A percentile compares a stretch with the other conserved stretches of the same genome.
These are phyloP conservation scores for Carallia brachiata DNA, from an alignment of 345 rosid genomes.

Conservation along the genomic window DNA sequence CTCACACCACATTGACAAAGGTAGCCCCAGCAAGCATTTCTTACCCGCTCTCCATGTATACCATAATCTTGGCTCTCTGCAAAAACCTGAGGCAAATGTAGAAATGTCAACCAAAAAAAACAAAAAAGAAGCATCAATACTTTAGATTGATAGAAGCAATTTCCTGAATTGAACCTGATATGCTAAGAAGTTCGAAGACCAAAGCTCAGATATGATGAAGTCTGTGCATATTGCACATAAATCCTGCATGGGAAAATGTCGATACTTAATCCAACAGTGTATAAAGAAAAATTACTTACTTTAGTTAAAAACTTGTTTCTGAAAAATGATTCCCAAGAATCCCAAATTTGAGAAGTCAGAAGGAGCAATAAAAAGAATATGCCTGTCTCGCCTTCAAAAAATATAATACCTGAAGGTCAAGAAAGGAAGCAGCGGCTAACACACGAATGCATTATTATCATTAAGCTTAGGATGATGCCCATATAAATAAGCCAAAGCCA, in stretches of 20 bases:
- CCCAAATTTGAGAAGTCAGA: background rate
- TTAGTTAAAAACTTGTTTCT: too few relatives aligned
- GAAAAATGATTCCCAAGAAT: conserved; percentile 5
- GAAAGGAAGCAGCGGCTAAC: conserved; percentile 96
- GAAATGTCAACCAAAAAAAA: conserved; percentile 1
- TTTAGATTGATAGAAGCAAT: background rate
- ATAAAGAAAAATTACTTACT: too few relatives aligned
- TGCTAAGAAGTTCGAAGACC: conserved; percentile 86
- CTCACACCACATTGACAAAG: conserved; percentile 94
- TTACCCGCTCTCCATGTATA: conserved; percentile 90
- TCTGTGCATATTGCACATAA: conserved; percentile 95
- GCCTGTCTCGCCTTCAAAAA: background rate
- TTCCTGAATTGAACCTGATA: conserved; percentile 62
- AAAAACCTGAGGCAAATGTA: conserved; percentile 56
- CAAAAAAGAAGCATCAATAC: background rate
- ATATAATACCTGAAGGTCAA: conserved; percentile 79
- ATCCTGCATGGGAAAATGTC: conserved; percentile 49
- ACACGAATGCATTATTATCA: conserved; percentile 88
- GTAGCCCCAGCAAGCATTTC: conserved; percentile 97
- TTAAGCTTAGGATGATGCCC: conserved; percentile 90
- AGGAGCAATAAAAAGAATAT: background rate
- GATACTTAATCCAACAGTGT: background rate
- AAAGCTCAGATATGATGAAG: conserved; percentile 81
- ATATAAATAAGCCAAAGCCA: conserved; percentile 82
- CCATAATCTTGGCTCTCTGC: conserved; percentile 99